Evolutionary conservation across 257 asterid genomes (phyloP), one percentile per base, ranked within the genome.

Genomic region (Apocynum venetum): DNA sequence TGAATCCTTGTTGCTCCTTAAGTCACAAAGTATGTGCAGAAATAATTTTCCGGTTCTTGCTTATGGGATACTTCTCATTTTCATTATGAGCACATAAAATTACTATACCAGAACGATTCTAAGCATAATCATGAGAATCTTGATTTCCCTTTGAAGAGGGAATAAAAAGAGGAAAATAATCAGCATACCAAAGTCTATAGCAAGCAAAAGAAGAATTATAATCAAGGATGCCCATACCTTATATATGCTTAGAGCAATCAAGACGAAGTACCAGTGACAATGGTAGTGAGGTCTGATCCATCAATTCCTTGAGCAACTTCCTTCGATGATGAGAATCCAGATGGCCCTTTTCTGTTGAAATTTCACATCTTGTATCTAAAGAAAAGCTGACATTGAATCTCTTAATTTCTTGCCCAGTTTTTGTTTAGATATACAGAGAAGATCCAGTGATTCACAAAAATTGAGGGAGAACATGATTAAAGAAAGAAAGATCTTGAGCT

Each of bases 241-340:
- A 4, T 46, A 4, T 35, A 38, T 11, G 19, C 55, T 25, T 25
- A 19, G 71, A 59, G 20, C 13, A 41, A 75, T 40, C 20, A 77
- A 79, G 61, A 43, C 79, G 76, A 76, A 70, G 6, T 31, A 89
- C 90, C 95, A 71, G 95, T 87, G 63, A 89, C 89, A 52, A 91
- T 83, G 77, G 93, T 93, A 73, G 93, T 88, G 80, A 89, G 93
- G 74, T 80, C 84, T 72, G 91, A 78, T 68, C 74, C 93, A 81
- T 87, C 89, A 72, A 89, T 80, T 78, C 97, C 93, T 59, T 56
- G 73, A 6, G 89, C 78, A 81, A 89, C 94, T 79, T 88, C 84
- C 77, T 86, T 90, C 31, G 95, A 91, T 20, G 89, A 46, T 46
- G 94, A 88, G 80, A 85, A 91, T 8, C 94, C 96, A 4, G 90